These are phyloP conservation scores for Alnus rubra DNA, from an alignment of 306 rosid species.

Conservation along the genomic window DNA sequence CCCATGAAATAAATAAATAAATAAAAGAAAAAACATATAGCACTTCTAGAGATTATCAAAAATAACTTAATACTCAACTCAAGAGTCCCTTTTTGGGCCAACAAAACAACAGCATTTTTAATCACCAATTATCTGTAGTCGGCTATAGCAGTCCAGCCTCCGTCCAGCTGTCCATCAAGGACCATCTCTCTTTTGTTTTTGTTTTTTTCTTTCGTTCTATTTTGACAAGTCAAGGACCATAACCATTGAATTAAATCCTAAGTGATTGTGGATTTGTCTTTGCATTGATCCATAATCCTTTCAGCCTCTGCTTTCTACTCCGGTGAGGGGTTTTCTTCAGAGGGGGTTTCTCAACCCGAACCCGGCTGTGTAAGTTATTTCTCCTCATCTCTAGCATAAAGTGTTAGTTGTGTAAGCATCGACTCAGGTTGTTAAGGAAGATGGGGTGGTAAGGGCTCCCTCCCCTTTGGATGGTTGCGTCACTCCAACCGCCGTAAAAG, in stretches of 20 bases:
- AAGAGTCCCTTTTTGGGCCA: not conserved
- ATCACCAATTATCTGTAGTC: not conserved
- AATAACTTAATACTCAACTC: not conserved
- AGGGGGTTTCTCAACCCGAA: too few relatives aligned
- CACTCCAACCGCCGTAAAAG: too few relatives aligned
- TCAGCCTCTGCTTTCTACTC: too few relatives aligned
- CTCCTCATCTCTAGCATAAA: too few relatives aligned
- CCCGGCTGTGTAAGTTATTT: too few relatives aligned
- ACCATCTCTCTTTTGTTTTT: not conserved
- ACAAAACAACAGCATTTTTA: conserved; percentile 7
- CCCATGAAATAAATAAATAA: not conserved
- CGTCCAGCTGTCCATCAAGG: not conserved
- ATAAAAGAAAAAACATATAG: too few relatives aligned
- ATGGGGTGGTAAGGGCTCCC: too few relatives aligned
- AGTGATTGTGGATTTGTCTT: not conserved
- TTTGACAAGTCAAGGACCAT: not conserved
- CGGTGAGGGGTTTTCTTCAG: too few relatives aligned
- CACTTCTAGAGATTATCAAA: not conserved
- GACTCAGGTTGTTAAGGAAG: too few relatives aligned
- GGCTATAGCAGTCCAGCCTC: not conserved
- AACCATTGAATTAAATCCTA: not conserved
- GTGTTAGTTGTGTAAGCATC: too few relatives aligned
- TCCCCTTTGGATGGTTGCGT: too few relatives aligned
- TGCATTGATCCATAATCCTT: not conserved
- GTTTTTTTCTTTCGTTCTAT: not conserved